A percentile compares a stretch with the other conserved stretches of the same genome.
Evolutionary conservation across 768 basidiomycete genomes (phyloP).

Genomic region (Albatrellus ellisii): DNA sequence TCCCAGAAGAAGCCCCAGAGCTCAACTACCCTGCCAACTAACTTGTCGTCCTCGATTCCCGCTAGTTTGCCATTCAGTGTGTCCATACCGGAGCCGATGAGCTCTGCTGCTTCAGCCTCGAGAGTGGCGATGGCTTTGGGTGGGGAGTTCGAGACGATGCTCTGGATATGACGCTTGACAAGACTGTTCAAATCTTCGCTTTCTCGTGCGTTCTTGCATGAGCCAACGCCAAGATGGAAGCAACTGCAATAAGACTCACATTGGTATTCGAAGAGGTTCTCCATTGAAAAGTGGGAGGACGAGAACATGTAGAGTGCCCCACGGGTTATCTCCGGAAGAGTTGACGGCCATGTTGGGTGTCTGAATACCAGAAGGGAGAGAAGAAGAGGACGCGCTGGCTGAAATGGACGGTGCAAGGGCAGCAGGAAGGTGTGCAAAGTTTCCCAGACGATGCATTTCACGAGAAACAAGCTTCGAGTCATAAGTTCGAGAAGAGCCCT

Average conservation of each 20-base stretch:
- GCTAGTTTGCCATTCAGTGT: slow-evolving; percentile 79
- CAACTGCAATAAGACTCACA: slow-evolving; percentile 32
- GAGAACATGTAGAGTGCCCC: slow-evolving; percentile 75
- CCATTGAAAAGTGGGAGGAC: slow-evolving; percentile 89
- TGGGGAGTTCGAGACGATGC: slow-evolving; percentile 59
- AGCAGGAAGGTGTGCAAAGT: slow-evolving; percentile 34
- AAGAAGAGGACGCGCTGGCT: slow-evolving; percentile 33
- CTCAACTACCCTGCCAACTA: slow-evolving; percentile 70
- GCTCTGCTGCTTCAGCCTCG: slow-evolving; percentile 67
- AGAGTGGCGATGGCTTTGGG: slow-evolving; percentile 62
- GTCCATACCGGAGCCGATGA: slow-evolving; percentile 83
- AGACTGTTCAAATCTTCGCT: slow-evolving; percentile 84
- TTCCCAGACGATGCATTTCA: slow-evolving; percentile 77
- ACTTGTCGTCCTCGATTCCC: slow-evolving; percentile 63
- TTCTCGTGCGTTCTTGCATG: slow-evolving; percentile 1
- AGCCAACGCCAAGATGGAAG: not conserved
- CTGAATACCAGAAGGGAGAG: slow-evolving; percentile 18
- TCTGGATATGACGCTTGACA: slow-evolving; percentile 66
- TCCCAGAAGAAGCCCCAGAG: slow-evolving; percentile 94
- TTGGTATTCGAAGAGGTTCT: slow-evolving; percentile 71
- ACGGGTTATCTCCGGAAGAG: slow-evolving; percentile 50
- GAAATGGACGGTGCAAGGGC: slow-evolving; percentile 40
- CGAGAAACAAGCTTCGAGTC: slow-evolving; percentile 70
- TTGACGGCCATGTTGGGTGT: slow-evolving; percentile 15
- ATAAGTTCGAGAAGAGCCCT: slow-evolving; percentile 56